Conservation (phyloP, 495 filamentous ascomycete genomes). For the Jackrogersella multiformis region DNA sequence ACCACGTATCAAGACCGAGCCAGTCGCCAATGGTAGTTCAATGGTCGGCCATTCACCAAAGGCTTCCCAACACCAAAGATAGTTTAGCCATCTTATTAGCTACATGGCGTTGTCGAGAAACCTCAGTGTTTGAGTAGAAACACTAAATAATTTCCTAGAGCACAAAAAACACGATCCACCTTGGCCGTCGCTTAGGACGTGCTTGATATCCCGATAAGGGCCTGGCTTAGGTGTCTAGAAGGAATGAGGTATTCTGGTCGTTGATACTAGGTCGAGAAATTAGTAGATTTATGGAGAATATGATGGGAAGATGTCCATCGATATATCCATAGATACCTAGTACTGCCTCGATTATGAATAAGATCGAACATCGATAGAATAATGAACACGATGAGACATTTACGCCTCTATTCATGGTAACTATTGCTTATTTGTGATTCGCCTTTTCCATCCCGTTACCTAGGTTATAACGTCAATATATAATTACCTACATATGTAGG, state of each 20-base stretch:
- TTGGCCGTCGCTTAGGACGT: neutral
- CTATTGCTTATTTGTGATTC: neutral
- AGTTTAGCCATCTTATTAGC: neutral
- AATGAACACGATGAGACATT: neutral
- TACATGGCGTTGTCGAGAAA: neutral
- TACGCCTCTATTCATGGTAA: neutral
- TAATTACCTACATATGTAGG: too few species aligned
- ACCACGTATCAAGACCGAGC: neutral
- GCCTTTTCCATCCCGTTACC: neutral
- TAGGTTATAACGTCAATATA: too few species aligned
- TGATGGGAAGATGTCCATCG: neutral
- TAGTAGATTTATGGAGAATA: neutral
- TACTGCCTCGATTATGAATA: neutral
- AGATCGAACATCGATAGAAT: neutral
- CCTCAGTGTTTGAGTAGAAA: neutral
- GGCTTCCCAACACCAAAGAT: neutral
- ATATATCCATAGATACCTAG: neutral
- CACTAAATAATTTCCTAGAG: neutral
- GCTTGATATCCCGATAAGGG: neutral
- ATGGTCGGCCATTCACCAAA: neutral
- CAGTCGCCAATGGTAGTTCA: neutral
- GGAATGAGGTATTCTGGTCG: slow-evolving; percentile 9
- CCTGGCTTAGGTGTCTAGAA: neutral
- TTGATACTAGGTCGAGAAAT: slow-evolving; percentile 4
- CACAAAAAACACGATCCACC: neutral